These are phyloP conservation scores for Nannochloropsis oceanica DNA, from an alignment of 108 stramenopile genomes.

Conservation along the genomic window DNA sequence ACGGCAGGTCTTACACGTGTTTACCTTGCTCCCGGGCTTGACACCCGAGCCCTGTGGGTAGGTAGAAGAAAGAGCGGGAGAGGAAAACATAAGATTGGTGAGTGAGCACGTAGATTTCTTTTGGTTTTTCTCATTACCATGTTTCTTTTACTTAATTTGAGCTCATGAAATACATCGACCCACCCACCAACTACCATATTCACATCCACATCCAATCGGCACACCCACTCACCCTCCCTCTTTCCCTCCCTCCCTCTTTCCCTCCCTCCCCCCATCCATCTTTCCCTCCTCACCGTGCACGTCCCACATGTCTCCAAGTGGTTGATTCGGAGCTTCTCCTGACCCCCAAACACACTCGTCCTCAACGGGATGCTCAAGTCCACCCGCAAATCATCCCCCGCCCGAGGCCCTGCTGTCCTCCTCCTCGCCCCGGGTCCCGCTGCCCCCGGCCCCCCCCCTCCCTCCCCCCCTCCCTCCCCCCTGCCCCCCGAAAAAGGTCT, in stretches of 20 bases:
- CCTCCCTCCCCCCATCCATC: background rate
- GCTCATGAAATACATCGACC: too few species aligned
- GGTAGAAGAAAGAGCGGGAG: background rate
- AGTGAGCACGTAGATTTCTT: too few species aligned
- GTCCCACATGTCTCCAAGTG: slow-evolving; percentile 78
- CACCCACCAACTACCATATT: too few species aligned
- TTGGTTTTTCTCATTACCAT: too few species aligned
- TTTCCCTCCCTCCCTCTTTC: background rate
- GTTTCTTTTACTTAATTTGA: too few species aligned
- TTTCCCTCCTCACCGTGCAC: slow-evolving; percentile 39
- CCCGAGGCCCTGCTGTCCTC: slow-evolving; percentile 5
- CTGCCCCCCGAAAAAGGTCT: slow-evolving; percentile 78
- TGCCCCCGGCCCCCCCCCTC: slow-evolving; percentile 39
- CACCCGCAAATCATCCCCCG: slow-evolving; percentile 73
- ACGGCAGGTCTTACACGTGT: slow-evolving; percentile 62
- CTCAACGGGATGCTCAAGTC: slow-evolving; percentile 84
- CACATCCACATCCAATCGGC: background rate
- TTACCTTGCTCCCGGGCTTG: background rate
- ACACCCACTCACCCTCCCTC: background rate
- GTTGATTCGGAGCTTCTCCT: slow-evolving; percentile 66
- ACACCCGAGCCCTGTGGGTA: background rate
- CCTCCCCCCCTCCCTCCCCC: slow-evolving; percentile 49
- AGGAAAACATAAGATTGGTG: background rate
- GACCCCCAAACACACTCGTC: slow-evolving; percentile 81
- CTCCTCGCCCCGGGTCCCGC: background rate